Evolutionary conservation across 805 yeast species (phyloP).

Genomic region (Candida patagonica): DNA sequence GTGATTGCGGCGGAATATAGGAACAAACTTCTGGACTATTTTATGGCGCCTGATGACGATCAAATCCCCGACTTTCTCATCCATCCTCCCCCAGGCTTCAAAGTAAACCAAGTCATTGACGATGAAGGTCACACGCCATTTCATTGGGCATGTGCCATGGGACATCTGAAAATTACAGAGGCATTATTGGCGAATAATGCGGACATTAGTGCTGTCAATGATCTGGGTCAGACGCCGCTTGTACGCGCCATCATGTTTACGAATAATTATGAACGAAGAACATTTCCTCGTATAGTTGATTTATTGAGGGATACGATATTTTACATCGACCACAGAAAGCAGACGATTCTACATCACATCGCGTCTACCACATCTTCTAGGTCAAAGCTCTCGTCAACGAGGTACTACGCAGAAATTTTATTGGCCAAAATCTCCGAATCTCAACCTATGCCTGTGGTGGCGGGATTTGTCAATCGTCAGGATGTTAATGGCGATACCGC

Average conservation of each 20-base stretch:
- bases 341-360: slow-evolving; percentile 81
- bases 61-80: slow-evolving; percentile 55
- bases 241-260: slow-evolving; percentile 80
- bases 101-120: slow-evolving; percentile 74
- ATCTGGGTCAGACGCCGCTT: slow-evolving; percentile 78
- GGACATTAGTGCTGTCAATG: slow-evolving; percentile 47
- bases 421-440: slow-evolving; percentile 63
- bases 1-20: slow-evolving; percentile 15
- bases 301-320: slow-evolving; percentile 68
- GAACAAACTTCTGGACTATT: slow-evolving; percentile 42
- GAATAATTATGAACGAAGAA: slow-evolving; percentile 71
- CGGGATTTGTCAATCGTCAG: slow-evolving; percentile 50
- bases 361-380: slow-evolving; percentile 59
- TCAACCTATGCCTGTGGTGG: slow-evolving; percentile 47
- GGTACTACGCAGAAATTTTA: slow-evolving; percentile 71
- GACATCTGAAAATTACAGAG: slow-evolving; percentile 68
- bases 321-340: slow-evolving; percentile 59
- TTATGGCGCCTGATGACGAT: slow-evolving; percentile 48
- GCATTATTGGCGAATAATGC: slow-evolving; percentile 71
- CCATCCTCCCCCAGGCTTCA: slow-evolving; percentile 55
- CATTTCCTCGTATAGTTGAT: slow-evolving; percentile 72
- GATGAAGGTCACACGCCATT: slow-evolving; percentile 91
- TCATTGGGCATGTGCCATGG: slow-evolving; percentile 98
- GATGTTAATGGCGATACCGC: slow-evolving; percentile 84
- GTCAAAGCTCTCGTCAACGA: slow-evolving; percentile 65